These are phyloP conservation scores for Phoma sp. DNA, from an alignment of 2,329 filamentous ascomycete genomes.

Conservation along the genomic window DNA sequence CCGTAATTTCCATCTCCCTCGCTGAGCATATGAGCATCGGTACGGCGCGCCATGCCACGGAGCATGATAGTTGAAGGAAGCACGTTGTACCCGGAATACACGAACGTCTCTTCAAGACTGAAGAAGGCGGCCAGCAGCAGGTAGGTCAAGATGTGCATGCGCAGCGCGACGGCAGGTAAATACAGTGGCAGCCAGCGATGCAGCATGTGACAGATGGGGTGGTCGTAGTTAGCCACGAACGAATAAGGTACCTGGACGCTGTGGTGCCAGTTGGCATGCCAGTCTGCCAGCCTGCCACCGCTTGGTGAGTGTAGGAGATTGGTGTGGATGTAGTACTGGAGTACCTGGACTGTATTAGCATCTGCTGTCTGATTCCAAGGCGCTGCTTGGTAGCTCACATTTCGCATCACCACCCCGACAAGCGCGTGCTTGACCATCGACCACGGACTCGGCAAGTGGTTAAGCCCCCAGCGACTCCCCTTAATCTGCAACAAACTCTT, in stretches of 20 bases:
- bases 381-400: slow-evolving; percentile 50
- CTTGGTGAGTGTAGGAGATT: slow-evolving; percentile 66
- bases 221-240: slow-evolving; percentile 69
- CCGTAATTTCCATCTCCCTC: slow-evolving; percentile 66
- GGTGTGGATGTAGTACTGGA: slow-evolving; percentile 78
- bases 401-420: slow-evolving; percentile 61
- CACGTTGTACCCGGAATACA: slow-evolving; percentile 71
- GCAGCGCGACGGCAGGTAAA: slow-evolving; percentile 67
- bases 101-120: slow-evolving; percentile 70
- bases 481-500: slow-evolving; percentile 65
- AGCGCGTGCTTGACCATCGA: slow-evolving; percentile 62
- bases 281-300: slow-evolving; percentile 35
- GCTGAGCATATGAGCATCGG: slow-evolving; percentile 64
- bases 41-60: slow-evolving; percentile 62
- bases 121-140: slow-evolving; percentile 67
- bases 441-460: slow-evolving; percentile 69
- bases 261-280: slow-evolving; percentile 65
- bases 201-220: slow-evolving; percentile 69
- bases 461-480: slow-evolving; percentile 63
- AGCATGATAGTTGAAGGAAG: slow-evolving; percentile 65
- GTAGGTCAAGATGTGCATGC: slow-evolving; percentile 75
- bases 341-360: slow-evolving; percentile 49
- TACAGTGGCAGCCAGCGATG: slow-evolving; percentile 69
- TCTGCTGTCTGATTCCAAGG: background rate
- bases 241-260: slow-evolving; percentile 63